Evolutionary conservation across 2,329 filamentous ascomycete species (phyloP).

Genomic region (Aureobasidium sp.): DNA sequence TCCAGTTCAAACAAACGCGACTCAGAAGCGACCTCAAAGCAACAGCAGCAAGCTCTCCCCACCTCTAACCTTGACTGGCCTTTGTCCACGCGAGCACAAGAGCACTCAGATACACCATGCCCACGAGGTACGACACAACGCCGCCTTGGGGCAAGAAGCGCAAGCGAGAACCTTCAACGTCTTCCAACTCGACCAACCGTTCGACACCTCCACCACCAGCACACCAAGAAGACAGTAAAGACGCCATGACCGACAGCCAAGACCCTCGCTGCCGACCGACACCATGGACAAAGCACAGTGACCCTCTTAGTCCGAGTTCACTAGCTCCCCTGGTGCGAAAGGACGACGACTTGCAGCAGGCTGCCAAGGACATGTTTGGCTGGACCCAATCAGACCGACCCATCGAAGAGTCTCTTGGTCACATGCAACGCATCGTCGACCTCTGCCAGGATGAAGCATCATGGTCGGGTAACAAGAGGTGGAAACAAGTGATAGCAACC

Average conservation of each 20-base stretch:
- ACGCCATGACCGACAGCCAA: neutral
- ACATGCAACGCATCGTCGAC: neutral
- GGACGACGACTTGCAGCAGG: neutral
- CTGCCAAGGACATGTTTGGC: neutral
- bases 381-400: neutral
- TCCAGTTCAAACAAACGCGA: neutral
- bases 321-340: neutral
- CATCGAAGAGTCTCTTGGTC: neutral
- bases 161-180: neutral
- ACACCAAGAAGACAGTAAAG: neutral
- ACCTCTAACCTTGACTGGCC: neutral
- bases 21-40: neutral
- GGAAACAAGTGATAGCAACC: neutral
- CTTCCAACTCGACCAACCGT: neutral
- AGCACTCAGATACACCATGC: neutral
- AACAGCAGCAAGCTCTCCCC: neutral
- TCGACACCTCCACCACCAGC: neutral
- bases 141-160: slow-evolving; percentile 7
- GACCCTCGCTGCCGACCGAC: neutral
- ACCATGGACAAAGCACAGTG: neutral
- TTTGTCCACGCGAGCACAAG: neutral
- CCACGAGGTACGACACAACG: neutral
- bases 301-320: slow-evolving; percentile 3
- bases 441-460: neutral
- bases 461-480: neutral